phyloP scores from a whole-genome alignment of 1,284 basidiomycete species.

The Moesziomyces sp. region DNA sequence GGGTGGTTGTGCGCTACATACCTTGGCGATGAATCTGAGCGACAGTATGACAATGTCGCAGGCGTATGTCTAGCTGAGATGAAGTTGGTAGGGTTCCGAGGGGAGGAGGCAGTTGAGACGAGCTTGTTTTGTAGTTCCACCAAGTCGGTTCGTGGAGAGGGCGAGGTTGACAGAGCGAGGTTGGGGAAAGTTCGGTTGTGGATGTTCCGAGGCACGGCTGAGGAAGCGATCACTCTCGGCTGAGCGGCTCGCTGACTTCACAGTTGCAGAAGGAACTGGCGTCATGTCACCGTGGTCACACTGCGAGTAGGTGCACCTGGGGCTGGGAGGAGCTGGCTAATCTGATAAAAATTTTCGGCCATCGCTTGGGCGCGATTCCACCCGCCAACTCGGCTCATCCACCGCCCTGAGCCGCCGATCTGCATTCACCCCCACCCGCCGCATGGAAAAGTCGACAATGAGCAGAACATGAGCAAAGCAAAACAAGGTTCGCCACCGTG shows the following conservation, averaged over 20 bases:
- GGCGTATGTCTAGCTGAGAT: background rate
- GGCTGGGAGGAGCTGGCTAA: constrained; percentile 3
- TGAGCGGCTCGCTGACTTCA: too few relatives aligned
- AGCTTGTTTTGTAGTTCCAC: background rate
- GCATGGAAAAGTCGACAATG: too few relatives aligned
- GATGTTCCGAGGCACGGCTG: background rate
- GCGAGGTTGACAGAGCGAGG: background rate
- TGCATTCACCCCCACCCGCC: too few relatives aligned
- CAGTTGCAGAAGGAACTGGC: too few relatives aligned
- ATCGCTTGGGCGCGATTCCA: too few relatives aligned
- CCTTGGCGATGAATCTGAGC: too few relatives aligned
- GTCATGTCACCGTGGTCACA: too few relatives aligned
- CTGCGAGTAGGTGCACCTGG: background rate
- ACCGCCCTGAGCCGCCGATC: too few relatives aligned
- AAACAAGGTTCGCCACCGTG: background rate
- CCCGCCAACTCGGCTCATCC: too few relatives aligned
- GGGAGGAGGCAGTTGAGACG: too few relatives aligned
- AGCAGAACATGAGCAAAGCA: background rate
- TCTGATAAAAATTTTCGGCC: constrained; percentile 5
- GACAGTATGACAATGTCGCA: too few relatives aligned
- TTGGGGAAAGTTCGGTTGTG: background rate
- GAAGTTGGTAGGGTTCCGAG: background rate
- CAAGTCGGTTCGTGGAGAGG: background rate
- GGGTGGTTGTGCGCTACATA: too few relatives aligned
- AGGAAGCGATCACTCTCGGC: background rate